Percentiles rank a stretch among this genome's conserved stretches.
Conservation (phyloP, 192 early-diverging fungal species). For the Allomyces arbusculus region DNA sequence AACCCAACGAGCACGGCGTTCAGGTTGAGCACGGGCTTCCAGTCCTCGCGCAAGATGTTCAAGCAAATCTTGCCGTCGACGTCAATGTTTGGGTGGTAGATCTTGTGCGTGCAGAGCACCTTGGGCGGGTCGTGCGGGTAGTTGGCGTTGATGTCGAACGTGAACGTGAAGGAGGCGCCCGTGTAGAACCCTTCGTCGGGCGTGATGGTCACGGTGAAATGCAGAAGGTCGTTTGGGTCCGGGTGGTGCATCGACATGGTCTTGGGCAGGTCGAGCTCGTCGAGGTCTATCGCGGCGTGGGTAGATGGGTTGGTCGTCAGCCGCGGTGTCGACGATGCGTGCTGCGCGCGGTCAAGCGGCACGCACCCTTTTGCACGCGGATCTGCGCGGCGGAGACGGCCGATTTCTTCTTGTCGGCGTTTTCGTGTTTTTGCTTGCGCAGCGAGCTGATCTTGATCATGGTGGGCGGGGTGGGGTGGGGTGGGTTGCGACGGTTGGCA, state of each 20-base stretch:
- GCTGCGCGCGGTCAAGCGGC: no score
- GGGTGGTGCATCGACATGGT: slow-evolving; percentile 60
- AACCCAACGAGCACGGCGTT: slow-evolving; percentile 76
- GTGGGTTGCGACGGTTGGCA: no score
- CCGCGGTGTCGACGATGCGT: no score
- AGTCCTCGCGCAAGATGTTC: slow-evolving; percentile 93
- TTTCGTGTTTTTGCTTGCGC: slow-evolving; percentile 53
- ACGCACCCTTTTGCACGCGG: slow-evolving; percentile 75
- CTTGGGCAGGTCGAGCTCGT: slow-evolving; percentile 54
- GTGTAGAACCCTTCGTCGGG: slow-evolving; percentile 84
- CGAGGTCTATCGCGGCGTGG: slow-evolving; percentile 32
- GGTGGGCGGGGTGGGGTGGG: no score
- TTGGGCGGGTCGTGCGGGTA: slow-evolving; percentile 93
- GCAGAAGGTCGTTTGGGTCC: slow-evolving; percentile 54
- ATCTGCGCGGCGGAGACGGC: slow-evolving; percentile 71
- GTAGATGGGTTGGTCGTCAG: no score
- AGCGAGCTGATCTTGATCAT: slow-evolving; percentile 83
- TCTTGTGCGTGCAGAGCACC: slow-evolving; percentile 73
- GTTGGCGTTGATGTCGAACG: slow-evolving; percentile 58
- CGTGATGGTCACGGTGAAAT: slow-evolving; percentile 60
- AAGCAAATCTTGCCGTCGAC: slow-evolving; percentile 89
- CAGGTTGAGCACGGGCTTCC: slow-evolving; percentile 94
- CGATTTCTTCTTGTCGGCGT: slow-evolving; percentile 50
- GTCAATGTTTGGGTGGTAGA: slow-evolving; percentile 97
- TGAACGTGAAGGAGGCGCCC: slow-evolving; percentile 63